These are phyloP conservation scores for Clathrus columnatus DNA, from an alignment of 768 basidiomycete genomes.

Conservation along the genomic window DNA sequence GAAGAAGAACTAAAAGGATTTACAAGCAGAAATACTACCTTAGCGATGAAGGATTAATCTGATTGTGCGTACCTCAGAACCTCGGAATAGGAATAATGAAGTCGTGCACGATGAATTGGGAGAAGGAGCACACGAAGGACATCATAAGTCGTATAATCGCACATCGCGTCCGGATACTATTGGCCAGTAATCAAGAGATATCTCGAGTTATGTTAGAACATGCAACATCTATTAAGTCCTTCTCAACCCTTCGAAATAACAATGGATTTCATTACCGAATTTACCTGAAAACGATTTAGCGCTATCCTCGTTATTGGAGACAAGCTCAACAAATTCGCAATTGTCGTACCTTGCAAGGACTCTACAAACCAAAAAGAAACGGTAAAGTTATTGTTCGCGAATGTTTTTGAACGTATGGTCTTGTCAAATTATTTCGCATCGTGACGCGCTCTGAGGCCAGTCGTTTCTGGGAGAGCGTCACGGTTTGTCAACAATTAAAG, in stretches of 20 bases:
- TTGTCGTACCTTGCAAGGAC: constrained; percentile 32
- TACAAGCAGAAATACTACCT: constrained; percentile 8
- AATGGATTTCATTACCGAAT: constrained; percentile 19
- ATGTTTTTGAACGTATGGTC: not conserved
- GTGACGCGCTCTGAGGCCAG: not conserved
- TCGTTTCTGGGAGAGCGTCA: not conserved
- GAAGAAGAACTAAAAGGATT: not conserved
- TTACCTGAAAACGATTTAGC: constrained; percentile 17
- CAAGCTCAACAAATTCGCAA: constrained; percentile 25
- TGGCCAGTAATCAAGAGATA: constrained; percentile 21
- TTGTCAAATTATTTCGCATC: not conserved
- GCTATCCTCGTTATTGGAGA: constrained; percentile 17
- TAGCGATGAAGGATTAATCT: not conserved
- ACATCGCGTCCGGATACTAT: constrained; percentile 16
- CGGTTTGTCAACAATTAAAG: not conserved
- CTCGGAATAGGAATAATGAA: constrained; percentile 1
- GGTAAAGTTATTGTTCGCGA: constrained; percentile 25
- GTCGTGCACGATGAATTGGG: constrained; percentile 13
- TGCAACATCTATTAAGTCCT: constrained; percentile 20
- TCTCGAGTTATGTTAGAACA: constrained; percentile 20
- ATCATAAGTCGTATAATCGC: constrained; percentile 12
- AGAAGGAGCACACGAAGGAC: constrained; percentile 16
- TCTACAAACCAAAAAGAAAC: constrained; percentile 23
- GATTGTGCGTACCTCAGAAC: constrained; percentile 11
- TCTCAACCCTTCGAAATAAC: constrained; percentile 17